Evolutionary conservation across 2,329 filamentous ascomycete genomes (phyloP), one percentile per base, ranked within the genome.

Genomic region (Penicillium sp.): DNA sequence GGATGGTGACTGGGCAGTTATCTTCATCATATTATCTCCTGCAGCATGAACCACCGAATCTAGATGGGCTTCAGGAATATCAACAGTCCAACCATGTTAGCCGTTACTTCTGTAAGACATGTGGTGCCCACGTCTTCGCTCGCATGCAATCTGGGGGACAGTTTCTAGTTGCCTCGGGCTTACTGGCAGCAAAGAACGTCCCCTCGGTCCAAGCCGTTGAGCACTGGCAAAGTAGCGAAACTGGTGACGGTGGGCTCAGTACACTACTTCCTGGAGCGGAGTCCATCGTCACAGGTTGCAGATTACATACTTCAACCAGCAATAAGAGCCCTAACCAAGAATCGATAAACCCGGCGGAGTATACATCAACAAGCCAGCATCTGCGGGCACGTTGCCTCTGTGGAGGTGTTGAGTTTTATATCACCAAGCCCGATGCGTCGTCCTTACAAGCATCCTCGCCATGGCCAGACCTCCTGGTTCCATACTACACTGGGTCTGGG

Each of bases 341-440:
- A 52, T 16, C 51, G 16, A 11, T 38, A 34, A 38, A 31, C n/a
- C 15, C 41, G 34, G 46, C 41, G 58, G 48, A 55, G 25, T 57
- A 65, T 15, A 39, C 60, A 8, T 62, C 27, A 33, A 36, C 40
- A 15, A 34, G 25, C 19, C 19, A 41, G 21, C n/a, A 16, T 16
- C 36, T 85, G 10, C 72, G 74, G 46, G 82, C 76, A 5, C 70
- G 72, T 60, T 86, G 83, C 63, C 79, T 82, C 63, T 89, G 86
- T 68, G 74, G 76, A 5, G 79, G 76, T 2, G 77, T 89, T 13
- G 68, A 77, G 13, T 84, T 89, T 68, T 77, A 75, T 64, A 79
- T 90, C 65, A 81, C 81, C 5, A 80, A 79, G 3, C 87, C 87
- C 0, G 76, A 81, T 56, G 68, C 65, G 1, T 68, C 69, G 7